Conservation (phyloP, 1,139 yeast genomes). For the Hemisphaericaspora lyxosophila region DNA sequence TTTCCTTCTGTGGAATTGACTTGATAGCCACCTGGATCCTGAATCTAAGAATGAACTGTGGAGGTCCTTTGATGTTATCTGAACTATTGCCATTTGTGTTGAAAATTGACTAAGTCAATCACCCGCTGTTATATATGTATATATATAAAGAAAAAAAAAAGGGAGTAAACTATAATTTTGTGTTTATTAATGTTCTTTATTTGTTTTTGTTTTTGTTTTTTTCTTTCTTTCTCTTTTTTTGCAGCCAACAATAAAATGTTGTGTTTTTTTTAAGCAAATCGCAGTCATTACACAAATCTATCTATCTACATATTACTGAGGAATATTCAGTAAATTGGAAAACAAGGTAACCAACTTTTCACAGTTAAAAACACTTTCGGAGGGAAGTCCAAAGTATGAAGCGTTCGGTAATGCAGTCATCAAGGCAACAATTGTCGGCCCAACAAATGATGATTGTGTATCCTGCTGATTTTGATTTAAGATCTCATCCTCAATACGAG, state of each 20-base stretch:
- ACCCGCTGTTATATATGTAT: too few relatives aligned
- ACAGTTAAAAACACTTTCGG: conserved; percentile 41
- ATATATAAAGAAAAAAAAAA: too few relatives aligned
- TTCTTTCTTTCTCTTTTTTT: not conserved
- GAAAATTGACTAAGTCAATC: too few relatives aligned
- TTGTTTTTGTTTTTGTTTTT: too few relatives aligned
- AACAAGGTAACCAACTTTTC: conserved; percentile 43
- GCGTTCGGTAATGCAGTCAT: conserved; percentile 55
- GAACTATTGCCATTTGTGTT: not conserved
- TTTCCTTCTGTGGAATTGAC: not conserved
- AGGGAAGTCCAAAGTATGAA: conserved; percentile 43
- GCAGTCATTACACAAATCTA: too few relatives aligned
- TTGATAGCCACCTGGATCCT: conserved; percentile 2
- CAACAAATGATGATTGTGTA: conserved; percentile 37
- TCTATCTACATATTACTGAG: conserved; percentile 11
- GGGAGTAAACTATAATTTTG: too few relatives aligned
- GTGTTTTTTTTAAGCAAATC: too few relatives aligned
- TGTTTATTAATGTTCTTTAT: too few relatives aligned
- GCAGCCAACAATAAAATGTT: not conserved
- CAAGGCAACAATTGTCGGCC: conserved; percentile 53
- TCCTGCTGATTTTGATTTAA: conserved; percentile 11
- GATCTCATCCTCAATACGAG: conserved; percentile 14
- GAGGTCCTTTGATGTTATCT: conserved; percentile 2
- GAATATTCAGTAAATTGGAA: conserved; percentile 34
- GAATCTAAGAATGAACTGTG: conserved; percentile 3